A percentile compares a stretch with the other conserved stretches of the same genome.
phyloP scores from a whole-genome alignment of 116 monocot genomes.

The Posidonia oceanica region DNA sequence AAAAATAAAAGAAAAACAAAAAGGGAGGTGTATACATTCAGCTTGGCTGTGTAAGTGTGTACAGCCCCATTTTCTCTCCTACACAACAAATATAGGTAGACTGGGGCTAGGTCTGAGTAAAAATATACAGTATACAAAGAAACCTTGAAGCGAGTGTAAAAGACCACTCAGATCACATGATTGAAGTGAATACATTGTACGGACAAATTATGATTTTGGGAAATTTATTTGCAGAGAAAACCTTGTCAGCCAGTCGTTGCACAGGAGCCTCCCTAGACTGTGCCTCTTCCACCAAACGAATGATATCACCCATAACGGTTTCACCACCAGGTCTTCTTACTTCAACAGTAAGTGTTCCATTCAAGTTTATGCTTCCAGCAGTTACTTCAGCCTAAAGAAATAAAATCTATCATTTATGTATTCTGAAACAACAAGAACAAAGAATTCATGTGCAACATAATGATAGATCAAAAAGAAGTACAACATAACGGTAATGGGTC shows the following conservation, averaged over 20 bases:
- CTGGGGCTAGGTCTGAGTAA: no score
- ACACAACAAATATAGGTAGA: no score
- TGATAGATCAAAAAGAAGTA: not conserved
- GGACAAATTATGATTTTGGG: not conserved
- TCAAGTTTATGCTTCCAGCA: conserved; percentile 94
- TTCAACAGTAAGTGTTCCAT: conserved; percentile 90
- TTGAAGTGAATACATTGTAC: not conserved
- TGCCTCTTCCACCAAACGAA: conserved; percentile 97
- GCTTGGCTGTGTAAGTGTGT: no score
- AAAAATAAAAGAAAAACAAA: no score
- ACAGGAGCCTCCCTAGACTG: conserved; percentile 93
- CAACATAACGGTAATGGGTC: no score
- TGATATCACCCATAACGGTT: conserved; percentile 91
- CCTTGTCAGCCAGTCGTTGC: conserved; percentile 95
- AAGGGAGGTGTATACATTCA: no score
- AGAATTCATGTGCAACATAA: not conserved
- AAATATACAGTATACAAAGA: no score
- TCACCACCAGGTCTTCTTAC: conserved; percentile 93
- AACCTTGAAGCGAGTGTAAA: no score
- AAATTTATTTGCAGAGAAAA: conserved; percentile 9
- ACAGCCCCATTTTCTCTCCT: no score
- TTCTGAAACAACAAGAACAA: not conserved
- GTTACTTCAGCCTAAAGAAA: conserved; percentile 58
- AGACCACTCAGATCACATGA: no score
- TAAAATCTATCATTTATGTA: not conserved